These are phyloP conservation scores for Zasmidium cellare DNA, from an alignment of 2,329 filamentous ascomycete genomes.

Conservation along the genomic window DNA sequence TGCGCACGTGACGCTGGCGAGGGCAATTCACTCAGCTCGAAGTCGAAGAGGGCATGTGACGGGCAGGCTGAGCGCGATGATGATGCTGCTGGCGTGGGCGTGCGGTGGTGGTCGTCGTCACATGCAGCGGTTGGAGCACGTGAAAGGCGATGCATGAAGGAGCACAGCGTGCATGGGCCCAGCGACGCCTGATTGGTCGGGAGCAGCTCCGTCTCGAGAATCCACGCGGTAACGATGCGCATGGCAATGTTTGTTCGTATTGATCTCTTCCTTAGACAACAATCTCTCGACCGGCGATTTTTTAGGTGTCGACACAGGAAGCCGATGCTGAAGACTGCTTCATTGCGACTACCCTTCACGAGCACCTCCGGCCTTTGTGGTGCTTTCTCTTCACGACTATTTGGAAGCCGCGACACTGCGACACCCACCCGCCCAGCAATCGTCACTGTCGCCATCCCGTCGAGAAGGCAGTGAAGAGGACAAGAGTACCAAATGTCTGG, in stretches of 20 bases:
- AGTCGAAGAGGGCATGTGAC: constrained; percentile 7
- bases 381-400: not conserved
- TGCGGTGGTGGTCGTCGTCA: not conserved
- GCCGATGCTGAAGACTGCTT: not conserved
- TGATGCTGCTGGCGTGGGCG: not conserved
- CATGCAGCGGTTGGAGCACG: not conserved
- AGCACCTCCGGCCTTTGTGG: not conserved
- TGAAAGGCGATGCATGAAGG: not conserved
- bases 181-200: not conserved
- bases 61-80: not conserved
- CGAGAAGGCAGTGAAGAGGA: not conserved
- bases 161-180: not conserved
- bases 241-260: not conserved
- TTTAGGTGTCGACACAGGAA: not conserved
- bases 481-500: not conserved
- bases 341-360: not conserved
- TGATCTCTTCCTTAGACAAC: not conserved
- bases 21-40: constrained; percentile 18
- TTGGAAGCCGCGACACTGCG: not conserved
- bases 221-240: not conserved
- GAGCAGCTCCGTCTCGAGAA: not conserved
- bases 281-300: not conserved
- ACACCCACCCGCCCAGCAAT: not conserved
- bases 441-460: not conserved
- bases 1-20: constrained; percentile 11